These are phyloP conservation scores for Dendrocalamus sinicus DNA, from an alignment of 176 grass and related monocot species.

Conservation along the genomic window DNA sequence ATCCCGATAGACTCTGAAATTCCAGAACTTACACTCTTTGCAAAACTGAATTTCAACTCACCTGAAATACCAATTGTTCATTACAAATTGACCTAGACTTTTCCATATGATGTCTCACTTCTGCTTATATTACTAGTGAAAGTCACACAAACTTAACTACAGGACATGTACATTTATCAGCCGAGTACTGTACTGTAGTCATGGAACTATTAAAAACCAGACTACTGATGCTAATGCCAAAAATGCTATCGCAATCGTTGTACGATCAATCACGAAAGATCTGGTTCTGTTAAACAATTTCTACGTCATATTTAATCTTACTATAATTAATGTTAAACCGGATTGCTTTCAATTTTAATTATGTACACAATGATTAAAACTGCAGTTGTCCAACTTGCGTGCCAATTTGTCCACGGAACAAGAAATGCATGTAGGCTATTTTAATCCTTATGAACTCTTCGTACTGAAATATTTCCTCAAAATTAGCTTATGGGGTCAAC, in stretches of 20 bases:
- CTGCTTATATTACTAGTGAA: neutral
- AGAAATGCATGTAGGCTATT: neutral
- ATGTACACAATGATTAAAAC: neutral
- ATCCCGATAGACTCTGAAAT: no score
- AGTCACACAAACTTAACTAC: no score
- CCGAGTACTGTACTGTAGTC: neutral
- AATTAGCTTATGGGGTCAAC: neutral
- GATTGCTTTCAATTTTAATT: neutral
- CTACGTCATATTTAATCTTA: no score
- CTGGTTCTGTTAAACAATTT: neutral
- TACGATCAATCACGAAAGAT: slow-evolving; percentile 3
- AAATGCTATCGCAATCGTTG: neutral
- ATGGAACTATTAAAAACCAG: neutral
- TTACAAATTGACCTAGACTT: no score
- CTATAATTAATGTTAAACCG: neutral
- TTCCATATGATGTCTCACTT: no score
- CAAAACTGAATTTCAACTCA: no score
- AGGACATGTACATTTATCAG: neutral
- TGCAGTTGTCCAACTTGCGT: slow-evolving; percentile 12
- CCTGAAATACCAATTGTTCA: no score
- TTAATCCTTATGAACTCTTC: neutral
- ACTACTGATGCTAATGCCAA: neutral
- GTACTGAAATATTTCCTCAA: neutral
- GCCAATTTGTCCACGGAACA: neutral
- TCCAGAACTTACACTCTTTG: no score